Conservation (phyloP, 345 rosid species). For the Noccaea caerulescens region DNA sequence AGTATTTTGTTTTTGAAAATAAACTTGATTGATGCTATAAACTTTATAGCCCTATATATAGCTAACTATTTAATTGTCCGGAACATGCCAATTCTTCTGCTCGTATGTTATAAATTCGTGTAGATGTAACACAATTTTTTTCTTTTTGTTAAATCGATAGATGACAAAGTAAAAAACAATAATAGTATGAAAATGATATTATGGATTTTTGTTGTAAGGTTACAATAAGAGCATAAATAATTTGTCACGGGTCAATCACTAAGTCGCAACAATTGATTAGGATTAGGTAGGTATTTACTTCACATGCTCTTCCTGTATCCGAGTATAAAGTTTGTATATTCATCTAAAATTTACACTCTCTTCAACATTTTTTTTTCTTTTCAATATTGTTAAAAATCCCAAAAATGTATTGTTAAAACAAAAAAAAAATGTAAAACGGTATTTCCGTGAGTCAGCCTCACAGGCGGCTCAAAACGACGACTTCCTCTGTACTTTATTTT, state of each 20-base stretch:
- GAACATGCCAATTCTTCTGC: conserved; percentile 8
- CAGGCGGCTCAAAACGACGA: conserved; percentile 46
- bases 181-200: background rate
- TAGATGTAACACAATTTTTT: background rate
- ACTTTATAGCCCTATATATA: background rate
- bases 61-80: conserved; percentile 1
- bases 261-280: conserved; percentile 1
- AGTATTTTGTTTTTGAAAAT: background rate
- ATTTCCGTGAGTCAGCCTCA: conserved; percentile 44
- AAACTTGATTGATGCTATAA: background rate
- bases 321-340: conserved; percentile 12
- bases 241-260: conserved; percentile 23
- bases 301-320: conserved; percentile 33
- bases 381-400: background rate
- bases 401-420: background rate
- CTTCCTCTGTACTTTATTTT: conserved; percentile 28
- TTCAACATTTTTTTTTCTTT: background rate
- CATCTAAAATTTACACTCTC: background rate
- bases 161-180: background rate
- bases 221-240: background rate
- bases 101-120: background rate
- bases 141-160: background rate
- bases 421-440: background rate
- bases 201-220: conserved; percentile 4
- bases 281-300: conserved; percentile 22